Evolutionary conservation across 2,329 filamentous ascomycete genomes (phyloP), one percentile per base, ranked within the genome.

Genomic region (Aspergillus bombycis): DNA sequence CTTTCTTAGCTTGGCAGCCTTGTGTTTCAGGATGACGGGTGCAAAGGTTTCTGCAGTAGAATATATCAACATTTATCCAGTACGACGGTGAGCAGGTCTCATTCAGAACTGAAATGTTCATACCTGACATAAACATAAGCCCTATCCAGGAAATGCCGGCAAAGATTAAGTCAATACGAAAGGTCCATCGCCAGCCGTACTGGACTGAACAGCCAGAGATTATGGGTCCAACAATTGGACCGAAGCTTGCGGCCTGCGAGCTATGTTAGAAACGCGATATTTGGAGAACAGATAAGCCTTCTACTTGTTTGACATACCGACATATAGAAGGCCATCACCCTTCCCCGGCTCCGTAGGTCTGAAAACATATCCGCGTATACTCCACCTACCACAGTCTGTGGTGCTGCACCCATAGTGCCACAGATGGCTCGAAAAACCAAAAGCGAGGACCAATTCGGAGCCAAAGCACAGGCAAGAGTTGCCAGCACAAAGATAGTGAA

Each of bases 141-240:
- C 88, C 79, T 2, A 88, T 74, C 75, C 89, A 82, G 1, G 88
- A 89, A 4, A 70, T 66, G 4, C 73, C 80, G 2, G 90, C 90
- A 60, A 91, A 81, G 21, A 93, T 90, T 19, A 91, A 80, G 16
- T 81, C 89, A 28, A 92, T 83, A 85, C 80, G 81, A 43, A 83
- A 84, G 0, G 77, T 74, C 79, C 81, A 83, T 28, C 80, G 73
- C 82, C 82, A 84, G 1, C 74, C 76, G n/a, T 78, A 69, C 1
- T 70, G 58, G 0, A 78, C 71, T 7, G 76, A 71, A 53, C 78
- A 83, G 0, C 81, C 82, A 0, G 81, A 82, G 26, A 83, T 79
- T 0, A 80, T 77, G 0, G 81, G 81, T 0, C 78, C 79, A 10
- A 81, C 62, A 0, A 79, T 70, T 0, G 82, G 81, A 1, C 79